Conservation (phyloP, 495 filamentous ascomycete species). For the Podospora appendiculata region DNA sequence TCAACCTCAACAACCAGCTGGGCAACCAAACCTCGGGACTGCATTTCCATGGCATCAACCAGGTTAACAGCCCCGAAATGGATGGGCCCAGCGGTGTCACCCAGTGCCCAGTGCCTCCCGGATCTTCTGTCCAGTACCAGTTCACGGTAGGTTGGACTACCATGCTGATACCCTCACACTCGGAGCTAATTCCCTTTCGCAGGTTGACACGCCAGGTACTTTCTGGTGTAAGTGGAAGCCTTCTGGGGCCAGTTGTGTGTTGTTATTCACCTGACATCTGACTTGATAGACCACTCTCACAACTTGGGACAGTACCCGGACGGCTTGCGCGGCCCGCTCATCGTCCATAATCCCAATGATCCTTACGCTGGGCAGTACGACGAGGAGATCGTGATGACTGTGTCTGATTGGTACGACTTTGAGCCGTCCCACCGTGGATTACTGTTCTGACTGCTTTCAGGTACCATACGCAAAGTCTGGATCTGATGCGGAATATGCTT, state of each 20-base stretch:
- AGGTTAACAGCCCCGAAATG: conserved; percentile 62
- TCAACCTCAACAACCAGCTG: conserved; percentile 66
- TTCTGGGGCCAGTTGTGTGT: too few species aligned
- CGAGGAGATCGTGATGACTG: conserved; percentile 47
- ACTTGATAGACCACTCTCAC: conserved; percentile 58
- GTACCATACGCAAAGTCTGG: conserved; percentile 50
- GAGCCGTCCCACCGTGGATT: not conserved
- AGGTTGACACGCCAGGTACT: conserved; percentile 58
- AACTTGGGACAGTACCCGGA: conserved; percentile 66
- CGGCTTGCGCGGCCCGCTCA: conserved; percentile 63
- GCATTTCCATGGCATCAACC: conserved; percentile 77
- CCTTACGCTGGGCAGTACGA: conserved; percentile 59
- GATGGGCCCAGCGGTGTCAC: conserved; percentile 63
- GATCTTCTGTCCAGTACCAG: conserved; percentile 53
- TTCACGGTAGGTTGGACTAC: conserved; percentile 46
- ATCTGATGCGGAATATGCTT: conserved; percentile 47
- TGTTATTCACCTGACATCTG: too few species aligned
- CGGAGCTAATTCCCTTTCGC: conserved; percentile 7
- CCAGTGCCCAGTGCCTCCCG: conserved; percentile 65
- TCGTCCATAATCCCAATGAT: conserved; percentile 60
- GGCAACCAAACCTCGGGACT: conserved; percentile 64
- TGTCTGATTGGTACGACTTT: conserved; percentile 53
- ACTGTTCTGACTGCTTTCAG: conserved; percentile 45
- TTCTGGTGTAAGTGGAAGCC: conserved; percentile 63
- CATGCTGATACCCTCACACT: too few species aligned